phyloP scores from a whole-genome alignment of 192 early-diverging fungal genomes.

The Coemansia sp. region DNA sequence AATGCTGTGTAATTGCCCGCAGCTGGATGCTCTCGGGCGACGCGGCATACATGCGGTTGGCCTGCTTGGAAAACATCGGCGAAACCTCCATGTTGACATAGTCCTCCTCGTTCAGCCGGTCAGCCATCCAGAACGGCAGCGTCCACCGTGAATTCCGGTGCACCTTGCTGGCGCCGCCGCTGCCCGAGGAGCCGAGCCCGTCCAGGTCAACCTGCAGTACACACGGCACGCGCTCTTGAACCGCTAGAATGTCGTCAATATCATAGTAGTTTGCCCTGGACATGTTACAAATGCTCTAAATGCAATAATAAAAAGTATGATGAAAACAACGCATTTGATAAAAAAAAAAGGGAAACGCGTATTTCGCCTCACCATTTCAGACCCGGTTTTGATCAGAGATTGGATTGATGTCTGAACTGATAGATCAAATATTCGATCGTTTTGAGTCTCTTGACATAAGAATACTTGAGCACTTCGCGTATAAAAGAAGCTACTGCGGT shows the following conservation, averaged over 20 bases:
- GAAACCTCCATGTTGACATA: conserved; percentile 48
- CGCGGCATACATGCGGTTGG: conserved; percentile 53
- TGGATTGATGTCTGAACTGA: not conserved
- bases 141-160: conserved; percentile 48
- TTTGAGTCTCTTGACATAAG: no score
- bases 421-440: no score
- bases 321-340: not conserved
- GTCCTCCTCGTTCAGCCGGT: conserved; percentile 52
- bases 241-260: conserved; percentile 52
- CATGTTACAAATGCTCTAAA: conserved; percentile 13
- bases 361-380: not conserved
- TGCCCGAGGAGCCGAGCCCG: conserved; percentile 45
- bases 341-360: not conserved
- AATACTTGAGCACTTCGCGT: no score
- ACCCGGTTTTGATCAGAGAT: no score
- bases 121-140: conserved; percentile 55
- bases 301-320: not conserved
- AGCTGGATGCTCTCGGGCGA: conserved; percentile 50
- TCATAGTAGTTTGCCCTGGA: conserved; percentile 45
- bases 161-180: conserved; percentile 48
- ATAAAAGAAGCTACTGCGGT: no score
- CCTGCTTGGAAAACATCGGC: conserved; percentile 46
- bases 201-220: conserved; percentile 48
- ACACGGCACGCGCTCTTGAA: conserved; percentile 51
- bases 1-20: conserved; percentile 46